Percentiles rank a stretch among this genome's conserved stretches.
phyloP scores from a whole-genome alignment of 2,329 filamentous ascomycete genomes.

The Aspergillus costaricaensis region DNA sequence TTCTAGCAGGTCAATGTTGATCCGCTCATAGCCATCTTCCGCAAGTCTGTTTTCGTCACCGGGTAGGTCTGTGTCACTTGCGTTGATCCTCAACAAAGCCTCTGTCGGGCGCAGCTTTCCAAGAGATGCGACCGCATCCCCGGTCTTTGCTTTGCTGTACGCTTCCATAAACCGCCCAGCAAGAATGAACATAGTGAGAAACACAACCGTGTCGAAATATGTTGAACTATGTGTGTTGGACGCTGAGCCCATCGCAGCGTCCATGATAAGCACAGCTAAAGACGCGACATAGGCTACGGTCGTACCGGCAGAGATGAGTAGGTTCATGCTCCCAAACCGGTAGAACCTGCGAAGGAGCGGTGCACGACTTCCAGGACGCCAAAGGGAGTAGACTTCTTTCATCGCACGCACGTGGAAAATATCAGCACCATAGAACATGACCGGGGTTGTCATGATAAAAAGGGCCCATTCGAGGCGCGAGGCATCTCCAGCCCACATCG shows the following conservation, averaged over 20 bases:
- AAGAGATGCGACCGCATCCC: constrained; percentile 79
- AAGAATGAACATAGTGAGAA: constrained; percentile 85
- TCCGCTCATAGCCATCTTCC: constrained; percentile 40
- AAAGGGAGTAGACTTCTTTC: constrained; percentile 76
- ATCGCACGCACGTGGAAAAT: constrained; percentile 77
- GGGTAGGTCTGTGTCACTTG: constrained; percentile 3
- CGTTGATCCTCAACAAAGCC: constrained; percentile 63
- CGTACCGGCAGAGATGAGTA: constrained; percentile 86
- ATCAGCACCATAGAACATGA: constrained; percentile 85
- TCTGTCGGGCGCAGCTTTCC: constrained; percentile 76
- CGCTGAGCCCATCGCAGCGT: constrained; percentile 36
- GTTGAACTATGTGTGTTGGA: constrained; percentile 58
- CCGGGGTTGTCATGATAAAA: constrained; percentile 77
- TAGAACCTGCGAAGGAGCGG: constrained; percentile 76
- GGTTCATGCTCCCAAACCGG: constrained; percentile 96
- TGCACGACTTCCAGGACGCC: constrained; percentile 72
- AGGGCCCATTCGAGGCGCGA: constrained; percentile 77
- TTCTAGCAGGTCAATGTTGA: constrained; percentile 70
- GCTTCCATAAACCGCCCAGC: constrained; percentile 65
- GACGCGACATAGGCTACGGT: constrained; percentile 85
- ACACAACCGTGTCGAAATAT: constrained; percentile 93
- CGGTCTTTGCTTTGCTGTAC: constrained; percentile 88
- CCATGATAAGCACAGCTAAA: constrained; percentile 72
- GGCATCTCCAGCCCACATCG: constrained; percentile 69
- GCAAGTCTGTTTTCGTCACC: constrained; percentile 2